phyloP scores from a whole-genome alignment of 2,329 filamentous ascomycete species.

The Trichophyton verrucosum region DNA sequence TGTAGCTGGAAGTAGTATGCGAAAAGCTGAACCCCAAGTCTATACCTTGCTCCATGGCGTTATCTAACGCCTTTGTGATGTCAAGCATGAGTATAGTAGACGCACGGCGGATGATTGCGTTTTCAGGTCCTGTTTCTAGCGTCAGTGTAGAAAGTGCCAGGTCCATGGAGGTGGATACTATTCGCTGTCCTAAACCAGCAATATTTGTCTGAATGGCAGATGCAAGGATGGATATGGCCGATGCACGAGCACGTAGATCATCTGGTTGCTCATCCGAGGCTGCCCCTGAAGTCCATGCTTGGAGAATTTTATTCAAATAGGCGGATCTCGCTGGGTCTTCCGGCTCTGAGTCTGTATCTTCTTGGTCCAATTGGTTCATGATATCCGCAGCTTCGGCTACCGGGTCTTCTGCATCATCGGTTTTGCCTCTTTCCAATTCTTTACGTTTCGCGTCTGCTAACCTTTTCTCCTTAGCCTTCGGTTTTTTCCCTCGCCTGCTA shows the following conservation, averaged over 20 bases:
- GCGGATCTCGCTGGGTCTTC: slow-evolving; percentile 26
- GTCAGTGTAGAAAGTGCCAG: slow-evolving; percentile 29
- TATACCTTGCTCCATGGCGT: slow-evolving; percentile 21
- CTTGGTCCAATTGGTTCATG: slow-evolving; percentile 11
- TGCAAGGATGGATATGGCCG: slow-evolving; percentile 33
- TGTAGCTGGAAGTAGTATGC: not conserved
- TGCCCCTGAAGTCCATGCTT: slow-evolving; percentile 31
- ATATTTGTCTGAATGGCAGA: slow-evolving; percentile 31
- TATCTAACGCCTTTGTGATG: slow-evolving; percentile 29
- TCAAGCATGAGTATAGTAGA: slow-evolving; percentile 31
- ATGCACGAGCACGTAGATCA: slow-evolving; percentile 32
- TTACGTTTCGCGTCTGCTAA: slow-evolving; percentile 18
- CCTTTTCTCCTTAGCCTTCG: slow-evolving; percentile 24
- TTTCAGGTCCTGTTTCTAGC: slow-evolving; percentile 26
- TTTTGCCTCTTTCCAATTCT: slow-evolving; percentile 18
- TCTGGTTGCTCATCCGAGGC: slow-evolving; percentile 29
- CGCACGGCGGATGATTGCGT: slow-evolving; percentile 32
- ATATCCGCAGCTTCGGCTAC: slow-evolving; percentile 2
- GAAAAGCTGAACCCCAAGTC: slow-evolving; percentile 32
- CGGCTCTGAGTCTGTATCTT: slow-evolving; percentile 20
- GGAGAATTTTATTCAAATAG: slow-evolving; percentile 26
- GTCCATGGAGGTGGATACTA: slow-evolving; percentile 28
- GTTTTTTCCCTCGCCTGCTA: slow-evolving; percentile 27
- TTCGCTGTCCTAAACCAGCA: slow-evolving; percentile 24
- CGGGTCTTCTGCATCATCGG: slow-evolving; percentile 15